Base-by-base conservation (phyloP, 176 grass and related monocot species). In the Ampelocalamus luodianensis region DNA sequence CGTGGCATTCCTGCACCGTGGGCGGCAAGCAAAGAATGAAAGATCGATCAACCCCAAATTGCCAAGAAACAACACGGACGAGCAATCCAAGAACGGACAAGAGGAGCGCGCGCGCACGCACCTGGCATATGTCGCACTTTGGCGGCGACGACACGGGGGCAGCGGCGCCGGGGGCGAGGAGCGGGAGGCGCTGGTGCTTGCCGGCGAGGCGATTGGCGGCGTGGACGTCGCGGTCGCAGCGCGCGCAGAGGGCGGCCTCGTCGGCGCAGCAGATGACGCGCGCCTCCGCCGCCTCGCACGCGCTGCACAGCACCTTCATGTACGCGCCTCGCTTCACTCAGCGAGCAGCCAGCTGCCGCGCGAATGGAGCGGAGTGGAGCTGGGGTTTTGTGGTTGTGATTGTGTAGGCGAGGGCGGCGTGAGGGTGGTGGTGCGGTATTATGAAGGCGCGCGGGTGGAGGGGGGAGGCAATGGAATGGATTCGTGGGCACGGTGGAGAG, bases 301-400 rank as follows among this genome's bases (percentile, higher is more conserved):
- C 90, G 78, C 91, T 97, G 85, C 94, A 97, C 77, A 93, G 86
- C 38, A 97, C 85, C 83, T 94, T 97, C 94, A 97, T 97, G 51
- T 17, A 79, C 43, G 26, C 42, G 23, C 51, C 53, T 15, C 12
- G 42, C 37, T 37, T 10, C 55, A 26, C 55, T 11, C n/a, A 43
- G 36, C 32, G 24, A 34, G 5, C 5, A n/a, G 14, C 42, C 34
- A 38, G 36, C 16, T 36, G 4, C 48, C 0, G 4, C 11, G 51
- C 34, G 54, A 39, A 58, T 54, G 12, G 50, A 39, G 54, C 34
- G 29, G 29, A n/a, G 27, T 50, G 29, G 37, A 23, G 51, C 43
- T 14, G 2, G 20, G 39, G 60, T 29, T 0, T 10, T 22, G 42
- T 76, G 81, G 48, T 48, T 58, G 62, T 64, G 61, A 43, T 77